Evolutionary conservation across 495 filamentous ascomycete genomes (phyloP), one percentile per base, ranked within the genome.

Genomic region (Daldinia childiae): DNA sequence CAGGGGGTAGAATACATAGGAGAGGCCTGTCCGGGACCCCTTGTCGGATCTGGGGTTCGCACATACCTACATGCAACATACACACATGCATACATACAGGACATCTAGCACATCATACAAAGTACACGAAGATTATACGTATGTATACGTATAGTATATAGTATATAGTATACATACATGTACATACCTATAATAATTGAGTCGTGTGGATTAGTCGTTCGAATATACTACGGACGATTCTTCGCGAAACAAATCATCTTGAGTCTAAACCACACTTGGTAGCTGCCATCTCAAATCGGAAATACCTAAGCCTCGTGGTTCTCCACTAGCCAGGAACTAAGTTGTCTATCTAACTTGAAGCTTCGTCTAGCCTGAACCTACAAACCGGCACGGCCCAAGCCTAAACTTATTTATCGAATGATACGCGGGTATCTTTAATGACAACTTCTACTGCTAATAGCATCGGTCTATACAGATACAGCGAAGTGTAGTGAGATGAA

Each of bases 241-340:
- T 61, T 61, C 43, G 48, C 57, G n/a, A 55, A 45, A 58, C 14
- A 48, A 17, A 26, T 41, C 9, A 41, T 50, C 39, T 24, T 36
- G 15, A 32, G 17, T 41, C 54, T 64, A 52, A 27, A 26, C 55
- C 60, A 52, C 15, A 54, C 60, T 69, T 27, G 55, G 66, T 17
- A 64, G 58, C 60, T 69, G 55, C 45, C 66, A 69, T 64, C 59
- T 63, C 59, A 64, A 60, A 64, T 50, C 27, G 61, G 61, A 61
- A 56, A 45, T 24, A 24, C 26, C 39, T 50, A 45, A 52, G 51
- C 60, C 67, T 70, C 61, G 41, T 69, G 56, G 67, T 62, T 70
- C 67, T 65, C 48, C 61, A 64, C 56, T 65, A 64, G 45, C 38
- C 6, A 14, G 14, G 4, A 26, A 45, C 43, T 48, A 48, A 48